phyloP scores from a whole-genome alignment of 73 alveolate genomes.

The Uronychia setigera region DNA sequence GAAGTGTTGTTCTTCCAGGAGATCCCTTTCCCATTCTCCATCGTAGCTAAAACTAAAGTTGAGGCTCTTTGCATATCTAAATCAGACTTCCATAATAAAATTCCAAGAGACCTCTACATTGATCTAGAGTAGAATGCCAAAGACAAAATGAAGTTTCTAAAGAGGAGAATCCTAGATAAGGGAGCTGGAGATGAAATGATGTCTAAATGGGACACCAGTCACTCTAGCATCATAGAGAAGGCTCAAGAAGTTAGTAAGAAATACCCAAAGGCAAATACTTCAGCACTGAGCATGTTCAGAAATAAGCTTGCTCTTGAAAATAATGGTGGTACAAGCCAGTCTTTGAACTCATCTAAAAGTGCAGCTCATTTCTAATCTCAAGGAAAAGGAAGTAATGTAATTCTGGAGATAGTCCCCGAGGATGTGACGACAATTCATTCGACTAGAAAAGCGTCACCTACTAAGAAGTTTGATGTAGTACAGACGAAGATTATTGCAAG shows the following conservation, averaged over 20 bases:
- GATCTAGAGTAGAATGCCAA: slow-evolving; percentile 24
- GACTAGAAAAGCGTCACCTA: background rate
- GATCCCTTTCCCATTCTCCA: slow-evolving; percentile 32
- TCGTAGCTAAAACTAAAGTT: slow-evolving; percentile 18
- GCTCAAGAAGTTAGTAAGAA: slow-evolving; percentile 24
- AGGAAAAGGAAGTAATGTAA: too few species aligned
- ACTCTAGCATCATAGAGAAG: slow-evolving; percentile 32
- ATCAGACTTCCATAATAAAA: slow-evolving; percentile 14
- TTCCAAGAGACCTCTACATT: slow-evolving; percentile 21
- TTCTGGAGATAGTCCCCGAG: background rate
- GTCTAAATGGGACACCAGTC: slow-evolving; percentile 37
- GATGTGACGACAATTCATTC: background rate
- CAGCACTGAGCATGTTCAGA: background rate
- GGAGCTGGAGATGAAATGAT: slow-evolving; percentile 38
- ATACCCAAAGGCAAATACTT: slow-evolving; percentile 29
- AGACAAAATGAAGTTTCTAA: slow-evolving; percentile 29
- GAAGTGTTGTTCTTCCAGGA: slow-evolving; percentile 29
- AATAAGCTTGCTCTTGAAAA: background rate
- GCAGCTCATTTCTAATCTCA: too few species aligned
- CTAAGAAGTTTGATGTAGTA: background rate
- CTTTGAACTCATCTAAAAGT: too few species aligned
- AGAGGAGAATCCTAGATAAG: slow-evolving; percentile 29
- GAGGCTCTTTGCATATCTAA: slow-evolving; percentile 37
- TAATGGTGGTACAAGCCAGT: background rate
- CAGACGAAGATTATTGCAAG: background rate